Conservation (phyloP, 192 early-diverging fungal species). For the Podila epigama region DNA sequence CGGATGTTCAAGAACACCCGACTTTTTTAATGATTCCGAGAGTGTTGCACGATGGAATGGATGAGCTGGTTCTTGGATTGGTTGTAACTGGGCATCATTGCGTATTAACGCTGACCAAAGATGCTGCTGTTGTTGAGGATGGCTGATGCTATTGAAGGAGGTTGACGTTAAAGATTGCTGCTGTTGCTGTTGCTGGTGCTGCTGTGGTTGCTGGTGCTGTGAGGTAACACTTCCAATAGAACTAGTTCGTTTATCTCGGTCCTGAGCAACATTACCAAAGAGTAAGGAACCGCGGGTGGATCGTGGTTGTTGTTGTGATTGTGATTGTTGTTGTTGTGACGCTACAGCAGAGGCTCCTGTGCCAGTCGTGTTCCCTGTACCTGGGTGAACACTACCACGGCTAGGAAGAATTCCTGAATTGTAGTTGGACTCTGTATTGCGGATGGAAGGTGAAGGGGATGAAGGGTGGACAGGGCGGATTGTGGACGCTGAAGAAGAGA, state of each 20-base stretch:
- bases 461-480: conserved; percentile 37
- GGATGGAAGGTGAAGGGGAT: conserved; percentile 27
- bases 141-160: too few species aligned
- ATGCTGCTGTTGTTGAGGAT: too few species aligned
- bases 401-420: conserved; percentile 20
- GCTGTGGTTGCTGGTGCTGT: conserved; percentile 40
- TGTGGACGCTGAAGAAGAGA: conserved; percentile 47
- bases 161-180: too few species aligned
- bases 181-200: too few species aligned
- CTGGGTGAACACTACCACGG: conserved; percentile 5
- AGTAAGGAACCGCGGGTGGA: conserved; percentile 38
- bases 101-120: too few species aligned
- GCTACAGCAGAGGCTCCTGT: too few species aligned
- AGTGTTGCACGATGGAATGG: conserved; percentile 37
- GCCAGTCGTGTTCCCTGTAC: not conserved
- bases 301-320: conserved; percentile 9
- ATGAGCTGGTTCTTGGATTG: conserved; percentile 26
- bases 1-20: not conserved
- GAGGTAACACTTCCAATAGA: not conserved
- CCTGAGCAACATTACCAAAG: not conserved
- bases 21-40: conserved; percentile 10
- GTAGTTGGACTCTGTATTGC: conserved; percentile 9
- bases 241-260: not conserved
- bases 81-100: conserved; percentile 3
- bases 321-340: too few species aligned